Percentiles rank a stretch among this genome's conserved stretches.
These are phyloP conservation scores for Talinum fruticosum DNA, from an alignment of 148 eudicot species.

Conservation along the genomic window DNA sequence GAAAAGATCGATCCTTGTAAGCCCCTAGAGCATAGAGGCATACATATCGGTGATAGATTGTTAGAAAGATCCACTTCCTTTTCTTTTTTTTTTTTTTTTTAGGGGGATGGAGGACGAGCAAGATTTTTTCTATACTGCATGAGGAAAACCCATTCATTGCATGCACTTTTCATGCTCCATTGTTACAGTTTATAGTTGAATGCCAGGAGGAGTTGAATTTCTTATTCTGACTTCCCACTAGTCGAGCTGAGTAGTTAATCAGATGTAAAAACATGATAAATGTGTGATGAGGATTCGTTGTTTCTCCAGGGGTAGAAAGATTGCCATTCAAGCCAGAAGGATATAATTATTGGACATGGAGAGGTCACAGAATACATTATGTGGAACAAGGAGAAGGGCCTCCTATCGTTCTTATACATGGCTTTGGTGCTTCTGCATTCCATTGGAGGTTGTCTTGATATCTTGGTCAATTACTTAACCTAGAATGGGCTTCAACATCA, in stretches of 20 bases:
- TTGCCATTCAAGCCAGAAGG: slow-evolving; percentile 84
- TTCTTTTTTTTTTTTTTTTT: too few relatives aligned
- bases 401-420: slow-evolving; percentile 87
- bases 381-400: slow-evolving; percentile 84
- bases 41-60: too few relatives aligned
- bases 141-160: too few relatives aligned
- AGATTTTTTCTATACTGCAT: too few relatives aligned
- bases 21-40: too few relatives aligned
- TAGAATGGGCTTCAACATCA: too few relatives aligned
- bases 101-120: too few relatives aligned
- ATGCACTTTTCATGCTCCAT: too few relatives aligned
- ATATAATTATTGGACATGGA: slow-evolving; percentile 91
- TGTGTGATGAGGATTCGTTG: slow-evolving; percentile 4
- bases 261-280: neutral
- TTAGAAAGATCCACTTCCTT: too few relatives aligned
- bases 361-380: slow-evolving; percentile 85
- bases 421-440: slow-evolving; percentile 98
- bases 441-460: slow-evolving; percentile 77
- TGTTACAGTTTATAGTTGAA: neutral
- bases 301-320: slow-evolving; percentile 67
- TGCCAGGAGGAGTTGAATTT: neutral
- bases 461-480: neutral
- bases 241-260: neutral
- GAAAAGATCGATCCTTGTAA: too few relatives aligned
- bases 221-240: neutral